phyloP scores from a whole-genome alignment of 345 rosid genomes.

The Xanthoceras sorbifolium region DNA sequence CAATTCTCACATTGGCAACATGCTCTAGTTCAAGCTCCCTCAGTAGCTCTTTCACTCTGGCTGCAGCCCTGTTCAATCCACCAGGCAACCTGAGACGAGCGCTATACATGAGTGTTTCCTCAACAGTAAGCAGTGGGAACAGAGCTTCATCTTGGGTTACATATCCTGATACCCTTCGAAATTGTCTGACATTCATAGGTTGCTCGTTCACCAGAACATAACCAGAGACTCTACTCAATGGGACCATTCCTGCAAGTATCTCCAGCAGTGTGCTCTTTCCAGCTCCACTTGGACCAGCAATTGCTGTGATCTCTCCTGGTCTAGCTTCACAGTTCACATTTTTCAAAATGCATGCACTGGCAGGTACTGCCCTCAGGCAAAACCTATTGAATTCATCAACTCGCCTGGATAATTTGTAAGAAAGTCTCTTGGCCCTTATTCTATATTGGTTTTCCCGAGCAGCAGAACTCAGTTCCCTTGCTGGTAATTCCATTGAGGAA shows the following conservation, averaged over 20 bases:
- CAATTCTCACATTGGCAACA: conserved; percentile 31
- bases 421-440: conserved; percentile 26
- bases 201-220: conserved; percentile 32
- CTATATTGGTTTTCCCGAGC: conserved; percentile 3
- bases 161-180: conserved; percentile 31
- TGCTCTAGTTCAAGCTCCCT: conserved; percentile 33
- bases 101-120: conserved; percentile 33
- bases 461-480: background rate
- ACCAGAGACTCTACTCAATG: conserved; percentile 24
- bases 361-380: conserved; percentile 10
- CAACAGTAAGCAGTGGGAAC: conserved; percentile 37
- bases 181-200: conserved; percentile 26
- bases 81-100: conserved; percentile 34
- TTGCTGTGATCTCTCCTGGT: conserved; percentile 36
- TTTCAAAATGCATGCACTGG: conserved; percentile 21
- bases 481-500: conserved; percentile 25
- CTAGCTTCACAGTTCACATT: conserved; percentile 34
- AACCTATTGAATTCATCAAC: conserved; percentile 21
- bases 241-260: conserved; percentile 31
- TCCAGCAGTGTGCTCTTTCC: conserved; percentile 38
- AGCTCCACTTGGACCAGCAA: conserved; percentile 39
- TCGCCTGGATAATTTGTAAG: conserved; percentile 22
- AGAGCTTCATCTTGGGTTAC: conserved; percentile 34
- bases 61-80: conserved; percentile 11
- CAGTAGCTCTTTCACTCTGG: conserved; percentile 27